phyloP scores from a whole-genome alignment of 208 protist species.

The Spongospora subterranea region DNA sequence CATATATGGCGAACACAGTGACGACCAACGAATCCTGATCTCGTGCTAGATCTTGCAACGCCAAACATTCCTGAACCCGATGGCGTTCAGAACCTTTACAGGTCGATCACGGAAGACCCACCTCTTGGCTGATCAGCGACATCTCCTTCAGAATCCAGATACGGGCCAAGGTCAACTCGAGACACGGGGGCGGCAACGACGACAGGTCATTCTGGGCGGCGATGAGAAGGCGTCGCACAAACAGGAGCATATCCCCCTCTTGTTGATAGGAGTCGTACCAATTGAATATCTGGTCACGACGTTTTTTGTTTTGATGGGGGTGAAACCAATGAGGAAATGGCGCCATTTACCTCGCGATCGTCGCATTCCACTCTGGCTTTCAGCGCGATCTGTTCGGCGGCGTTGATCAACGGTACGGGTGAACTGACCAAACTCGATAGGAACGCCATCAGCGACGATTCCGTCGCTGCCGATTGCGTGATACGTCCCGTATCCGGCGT shows the following conservation, averaged over 20 bases:
- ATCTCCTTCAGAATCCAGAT: slow-evolving; percentile 57
- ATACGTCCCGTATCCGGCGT: background rate
- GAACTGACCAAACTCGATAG: background rate
- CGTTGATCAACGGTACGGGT: slow-evolving; percentile 34
- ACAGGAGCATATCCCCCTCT: background rate
- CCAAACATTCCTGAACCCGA: background rate
- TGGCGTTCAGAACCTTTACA: background rate
- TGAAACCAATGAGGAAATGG: too few species aligned
- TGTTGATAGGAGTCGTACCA: background rate
- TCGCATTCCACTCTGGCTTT: slow-evolving; percentile 12
- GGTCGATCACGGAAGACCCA: background rate
- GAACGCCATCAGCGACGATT: background rate
- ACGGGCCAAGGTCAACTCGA: slow-evolving; percentile 25
- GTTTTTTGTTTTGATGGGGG: too few species aligned
- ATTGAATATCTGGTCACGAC: background rate
- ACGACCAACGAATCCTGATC: slow-evolving; percentile 55
- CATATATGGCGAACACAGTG: slow-evolving; percentile 27
- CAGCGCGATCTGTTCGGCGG: background rate
- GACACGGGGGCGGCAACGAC: background rate
- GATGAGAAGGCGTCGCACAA: background rate
- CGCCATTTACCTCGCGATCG: slow-evolving; percentile 9
- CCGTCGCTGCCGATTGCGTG: background rate
- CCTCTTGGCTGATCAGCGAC: slow-evolving; percentile 27
- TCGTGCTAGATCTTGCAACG: slow-evolving; percentile 42
- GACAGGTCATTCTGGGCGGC: slow-evolving; percentile 22